Percentiles rank a stretch among this genome's conserved stretches.
Conservation (phyloP, 805 yeast genomes). For the Kodamaea jinghongensis region DNA sequence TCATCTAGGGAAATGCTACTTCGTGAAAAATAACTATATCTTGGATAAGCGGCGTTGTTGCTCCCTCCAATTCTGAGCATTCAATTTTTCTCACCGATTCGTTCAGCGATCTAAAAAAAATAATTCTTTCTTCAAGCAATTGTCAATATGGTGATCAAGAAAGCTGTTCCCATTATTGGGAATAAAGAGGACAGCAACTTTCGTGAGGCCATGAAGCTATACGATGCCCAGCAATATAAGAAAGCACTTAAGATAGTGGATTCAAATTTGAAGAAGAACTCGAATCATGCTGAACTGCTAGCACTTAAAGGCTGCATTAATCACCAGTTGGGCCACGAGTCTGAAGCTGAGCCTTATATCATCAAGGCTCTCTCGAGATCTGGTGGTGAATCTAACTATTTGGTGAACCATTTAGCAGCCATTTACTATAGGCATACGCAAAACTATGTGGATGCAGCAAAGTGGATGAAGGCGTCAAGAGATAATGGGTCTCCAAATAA, state of each 20-base stretch:
- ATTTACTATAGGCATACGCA: slow-evolving; percentile 70
- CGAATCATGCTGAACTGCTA: slow-evolving; percentile 73
- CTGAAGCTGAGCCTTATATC: slow-evolving; percentile 64
- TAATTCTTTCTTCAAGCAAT: no score
- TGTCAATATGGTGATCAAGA: slow-evolving; percentile 16
- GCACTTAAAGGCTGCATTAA: slow-evolving; percentile 81
- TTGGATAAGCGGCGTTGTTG: no score
- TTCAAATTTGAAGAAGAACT: slow-evolving; percentile 67
- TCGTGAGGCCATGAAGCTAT: slow-evolving; percentile 76
- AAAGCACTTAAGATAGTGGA: slow-evolving; percentile 80
- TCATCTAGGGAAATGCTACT: no score
- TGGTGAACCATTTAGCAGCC: slow-evolving; percentile 83
- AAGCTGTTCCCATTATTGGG: slow-evolving; percentile 32
- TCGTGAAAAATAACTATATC: no score
- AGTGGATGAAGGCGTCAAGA: slow-evolving; percentile 71
- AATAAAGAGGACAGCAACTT: slow-evolving; percentile 73
- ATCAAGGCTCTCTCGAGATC: slow-evolving; percentile 54
- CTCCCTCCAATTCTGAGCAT: no score
- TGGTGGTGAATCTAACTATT: slow-evolving; percentile 54
- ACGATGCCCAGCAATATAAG: slow-evolving; percentile 83
- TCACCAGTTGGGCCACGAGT: slow-evolving; percentile 52
- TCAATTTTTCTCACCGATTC: no score
- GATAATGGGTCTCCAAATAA: slow-evolving; percentile 76
- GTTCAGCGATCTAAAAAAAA: no score
- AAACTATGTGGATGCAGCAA: slow-evolving; percentile 72